These are phyloP conservation scores for Umbelopsis ramanniana DNA, from an alignment of 192 early-diverging fungal genomes.

Conservation along the genomic window DNA sequence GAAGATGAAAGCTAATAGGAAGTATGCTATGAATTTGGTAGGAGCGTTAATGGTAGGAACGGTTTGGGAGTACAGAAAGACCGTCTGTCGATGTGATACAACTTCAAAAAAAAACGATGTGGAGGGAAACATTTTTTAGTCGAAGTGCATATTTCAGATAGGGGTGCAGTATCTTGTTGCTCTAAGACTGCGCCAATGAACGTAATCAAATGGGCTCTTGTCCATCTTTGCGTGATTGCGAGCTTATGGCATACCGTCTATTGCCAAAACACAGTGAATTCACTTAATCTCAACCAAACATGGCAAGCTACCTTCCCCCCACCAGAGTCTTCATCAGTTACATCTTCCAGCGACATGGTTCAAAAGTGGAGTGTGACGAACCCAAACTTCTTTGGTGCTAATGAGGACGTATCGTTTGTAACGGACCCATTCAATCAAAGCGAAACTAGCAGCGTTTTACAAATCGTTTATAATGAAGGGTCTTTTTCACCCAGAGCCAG, in stretches of 20 bases:
- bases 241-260: background rate
- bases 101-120: too few relatives aligned
- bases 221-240: too few relatives aligned
- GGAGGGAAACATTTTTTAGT: too few relatives aligned
- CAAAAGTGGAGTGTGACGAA: background rate
- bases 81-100: too few relatives aligned
- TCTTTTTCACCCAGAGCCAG: conserved; percentile 45
- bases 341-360: background rate
- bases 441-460: conserved; percentile 32
- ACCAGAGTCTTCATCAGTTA: background rate
- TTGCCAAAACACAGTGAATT: background rate
- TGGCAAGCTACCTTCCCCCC: background rate
- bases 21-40: too few relatives aligned
- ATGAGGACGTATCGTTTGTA: conserved; percentile 39
- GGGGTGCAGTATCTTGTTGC: too few relatives aligned
- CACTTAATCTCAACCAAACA: conserved; percentile 1
- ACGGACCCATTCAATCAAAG: conserved; percentile 40
- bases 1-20: too few relatives aligned
- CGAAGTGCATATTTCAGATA: too few relatives aligned
- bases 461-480: conserved; percentile 46
- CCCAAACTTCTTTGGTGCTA: conserved; percentile 36
- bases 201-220: too few relatives aligned
- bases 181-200: too few relatives aligned
- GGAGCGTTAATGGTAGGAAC: too few relatives aligned
- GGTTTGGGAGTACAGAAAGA: too few relatives aligned